Base-by-base conservation (phyloP, 306 rosid species). In the Trichosanthes cucumerina region DNA sequence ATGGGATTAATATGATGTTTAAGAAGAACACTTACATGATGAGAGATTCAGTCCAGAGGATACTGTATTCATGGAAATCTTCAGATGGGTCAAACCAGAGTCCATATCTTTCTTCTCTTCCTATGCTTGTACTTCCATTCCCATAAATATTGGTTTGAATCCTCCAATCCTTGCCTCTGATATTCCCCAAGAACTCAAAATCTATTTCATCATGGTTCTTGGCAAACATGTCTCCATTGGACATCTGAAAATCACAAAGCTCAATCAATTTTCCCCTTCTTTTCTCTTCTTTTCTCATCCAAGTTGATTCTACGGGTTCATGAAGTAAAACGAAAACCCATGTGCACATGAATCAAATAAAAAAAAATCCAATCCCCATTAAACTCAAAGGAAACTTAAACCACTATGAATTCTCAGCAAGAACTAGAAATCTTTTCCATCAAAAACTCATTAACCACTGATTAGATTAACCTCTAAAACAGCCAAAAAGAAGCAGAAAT, bases 131-230 rank as follows among this genome's bases (percentile, higher is more conserved):
- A 83, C 98, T 95, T 86, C 98, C 98, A 84, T 95, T 95, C 43
- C 98, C 98, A 81, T 95, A 95, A 82, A 95, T 81, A 80, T 95
- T 95, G 53, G 98, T 95, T 84, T 95, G 98, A 84, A 95, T 44
- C 87, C 97, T 92, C 98, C 98, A 95, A 34, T 95, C 88, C 84
- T 88, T 89, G 73, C 98, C 98, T 86, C 98, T 91, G 36, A 95
- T 92, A 60, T 95, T 89, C 47, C 98, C 98, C 88, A 95, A 85
- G 49, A 95, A 95, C 87, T 95, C 98, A 60, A 95, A 92, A 87
- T 95, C 98, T 23, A 95, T 92, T 77, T 95, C 98, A 80, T 95
- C 98, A 77, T 95, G 98, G 83, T 90, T 84, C 81, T 89, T 92
- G 87, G 87, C 77, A 81, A 81, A 95, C 91, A 87, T 87, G 81